Percentiles rank a stretch among this genome's conserved stretches.
Conservation (phyloP, 169 alveolate genomes). For the Plasmodium sp. region DNA sequence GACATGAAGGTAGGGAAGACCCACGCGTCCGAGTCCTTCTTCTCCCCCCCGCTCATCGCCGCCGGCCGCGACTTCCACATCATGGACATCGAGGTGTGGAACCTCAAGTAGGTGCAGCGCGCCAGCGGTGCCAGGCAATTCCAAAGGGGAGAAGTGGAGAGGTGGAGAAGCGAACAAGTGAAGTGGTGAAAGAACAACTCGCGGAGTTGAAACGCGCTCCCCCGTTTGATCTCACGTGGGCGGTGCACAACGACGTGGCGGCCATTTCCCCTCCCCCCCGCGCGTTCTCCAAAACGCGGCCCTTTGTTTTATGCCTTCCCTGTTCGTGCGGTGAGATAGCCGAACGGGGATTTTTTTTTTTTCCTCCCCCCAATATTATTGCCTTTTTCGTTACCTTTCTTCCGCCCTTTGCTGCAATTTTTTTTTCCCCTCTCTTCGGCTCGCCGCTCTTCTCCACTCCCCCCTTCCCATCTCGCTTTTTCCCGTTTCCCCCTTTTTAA, state of each 20-base stretch:
- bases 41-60: conserved; percentile 49
- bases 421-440: not conserved
- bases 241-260: not conserved
- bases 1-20: conserved; percentile 57
- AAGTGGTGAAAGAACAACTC: not conserved
- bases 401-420: not conserved
- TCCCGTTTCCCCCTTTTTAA: conserved; percentile 18
- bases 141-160: too few relatives aligned
- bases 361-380: not conserved
- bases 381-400: not conserved
- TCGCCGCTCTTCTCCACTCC: not conserved
- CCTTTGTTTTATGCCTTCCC: not conserved
- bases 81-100: conserved; percentile 71
- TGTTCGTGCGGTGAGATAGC: not conserved
- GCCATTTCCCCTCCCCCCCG: not conserved
- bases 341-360: not conserved
- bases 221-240: not conserved
- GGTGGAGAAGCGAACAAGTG: too few relatives aligned
- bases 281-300: not conserved
- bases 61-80: conserved; percentile 36
- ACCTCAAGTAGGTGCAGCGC: not conserved
- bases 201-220: not conserved
- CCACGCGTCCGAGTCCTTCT: conserved; percentile 43
- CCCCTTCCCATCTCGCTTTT: not conserved
- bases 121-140: too few relatives aligned